Conservation (phyloP, 192 early-diverging fungal genomes). For the Backusella circina region DNA sequence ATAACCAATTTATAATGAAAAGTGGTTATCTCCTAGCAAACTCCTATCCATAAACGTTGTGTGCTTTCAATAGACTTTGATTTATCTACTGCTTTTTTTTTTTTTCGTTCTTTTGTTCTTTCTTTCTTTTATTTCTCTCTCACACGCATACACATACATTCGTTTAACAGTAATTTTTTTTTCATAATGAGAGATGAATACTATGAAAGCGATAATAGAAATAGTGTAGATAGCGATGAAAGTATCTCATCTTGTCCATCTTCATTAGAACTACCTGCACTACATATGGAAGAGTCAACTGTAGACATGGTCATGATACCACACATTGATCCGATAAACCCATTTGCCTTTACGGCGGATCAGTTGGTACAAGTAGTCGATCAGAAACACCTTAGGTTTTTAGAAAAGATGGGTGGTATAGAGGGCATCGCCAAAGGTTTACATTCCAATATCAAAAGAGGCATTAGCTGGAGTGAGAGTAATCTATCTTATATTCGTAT, state of each 20-base stretch:
- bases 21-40: background rate
- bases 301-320: slow-evolving; percentile 8
- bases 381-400: slow-evolving; percentile 43
- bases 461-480: slow-evolving; percentile 1
- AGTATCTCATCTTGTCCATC: background rate
- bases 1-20: background rate
- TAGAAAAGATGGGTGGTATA: slow-evolving; percentile 39
- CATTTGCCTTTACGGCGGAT: slow-evolving; percentile 44
- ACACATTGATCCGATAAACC: slow-evolving; percentile 36
- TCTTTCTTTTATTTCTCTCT: background rate
- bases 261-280: background rate
- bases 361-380: slow-evolving; percentile 51
- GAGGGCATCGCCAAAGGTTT: slow-evolving; percentile 47
- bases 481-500: slow-evolving; percentile 2
- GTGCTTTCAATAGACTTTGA: background rate
- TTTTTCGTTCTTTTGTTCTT: background rate
- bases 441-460: slow-evolving; percentile 31
- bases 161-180: background rate
- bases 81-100: background rate
- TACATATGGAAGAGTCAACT: background rate
- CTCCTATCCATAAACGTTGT: background rate
- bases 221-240: background rate
- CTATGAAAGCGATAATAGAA: background rate
- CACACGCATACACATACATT: background rate
- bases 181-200: background rate